Evolutionary conservation across 768 basidiomycete species (phyloP), one percentile per base, ranked within the genome.

Genomic region (Podaxis carcinomalis): DNA sequence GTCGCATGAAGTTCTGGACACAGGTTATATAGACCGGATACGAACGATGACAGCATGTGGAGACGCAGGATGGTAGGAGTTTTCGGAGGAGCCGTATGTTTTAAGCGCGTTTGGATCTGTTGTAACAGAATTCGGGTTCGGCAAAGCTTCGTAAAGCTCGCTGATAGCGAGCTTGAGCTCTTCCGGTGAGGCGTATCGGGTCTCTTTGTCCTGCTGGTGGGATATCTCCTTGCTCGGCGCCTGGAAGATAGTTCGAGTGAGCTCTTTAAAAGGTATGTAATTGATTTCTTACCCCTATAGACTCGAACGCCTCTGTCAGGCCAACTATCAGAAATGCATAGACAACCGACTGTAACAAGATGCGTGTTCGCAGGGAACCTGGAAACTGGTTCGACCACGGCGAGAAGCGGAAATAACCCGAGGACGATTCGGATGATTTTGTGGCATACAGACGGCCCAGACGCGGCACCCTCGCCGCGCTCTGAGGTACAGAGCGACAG

Each of bases 51-150:
- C 77, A 7, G 82, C 78, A 64, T 86, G 84, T 4, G 85, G 78
- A 44, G 81, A 81, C 53, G 78, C 73, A 3, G 83, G 82, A 68
- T 85, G 87, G 66, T 89, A 89, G 6, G 87, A 86, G 67, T 89
- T 84, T 63, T 83, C 83, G 1, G 88, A 90, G 36, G 81, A 85
- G 3, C 90, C 90, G 62, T 88, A 79, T 35, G 78, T 76, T 49
- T 75, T 72, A 25, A 90, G 73, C 16, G 77, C 72, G 36, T 80
- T 76, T 11, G 77, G 73, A 64, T 84, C 80, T 2, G 83, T 87
- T 27, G 77, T 73, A 25, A 89, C 81, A 16, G 72, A 67, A 40
- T 77, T 73, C n/a, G 73, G 69, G n/a, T 68, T 73, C 5, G 83
- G 78, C 65, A 90, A 75, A 13, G 72, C 70, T 3, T 66, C 62